Percentiles rank a stretch among this genome's conserved stretches.
These are phyloP conservation scores for Lipomyces sp. DNA, from an alignment of 805 yeast genomes.

Conservation along the genomic window DNA sequence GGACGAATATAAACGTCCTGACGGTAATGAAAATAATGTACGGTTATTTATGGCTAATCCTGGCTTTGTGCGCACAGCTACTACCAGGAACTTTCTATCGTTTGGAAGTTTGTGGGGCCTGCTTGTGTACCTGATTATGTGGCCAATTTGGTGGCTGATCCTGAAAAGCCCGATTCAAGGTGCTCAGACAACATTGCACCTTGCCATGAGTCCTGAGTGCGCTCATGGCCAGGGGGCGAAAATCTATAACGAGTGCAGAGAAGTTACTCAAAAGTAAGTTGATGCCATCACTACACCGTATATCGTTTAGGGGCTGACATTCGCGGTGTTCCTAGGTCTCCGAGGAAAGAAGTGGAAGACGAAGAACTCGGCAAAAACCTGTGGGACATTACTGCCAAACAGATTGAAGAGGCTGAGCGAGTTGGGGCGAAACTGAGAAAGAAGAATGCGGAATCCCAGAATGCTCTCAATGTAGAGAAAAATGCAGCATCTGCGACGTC, in stretches of 20 bases:
- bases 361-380: constrained; percentile 62
- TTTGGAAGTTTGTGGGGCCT: constrained; percentile 71
- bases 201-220: constrained; percentile 72
- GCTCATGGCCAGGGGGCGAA: constrained; percentile 66
- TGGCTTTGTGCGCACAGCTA: constrained; percentile 86
- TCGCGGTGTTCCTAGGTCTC: constrained; percentile 45
- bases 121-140: constrained; percentile 65
- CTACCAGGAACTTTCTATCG: constrained; percentile 76
- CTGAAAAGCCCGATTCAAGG: constrained; percentile 79
- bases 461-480: not conserved
- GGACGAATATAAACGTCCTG: constrained; percentile 64
- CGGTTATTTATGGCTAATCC: constrained; percentile 83
- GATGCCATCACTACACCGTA: not conserved
- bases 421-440: constrained; percentile 49
- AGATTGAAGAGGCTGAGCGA: constrained; percentile 68
- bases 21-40: constrained; percentile 68
- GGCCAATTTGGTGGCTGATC: constrained; percentile 83
- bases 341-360: constrained; percentile 68
- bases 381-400: constrained; percentile 63
- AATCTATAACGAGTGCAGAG: constrained; percentile 73
- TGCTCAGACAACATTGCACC: constrained; percentile 74
- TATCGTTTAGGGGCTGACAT: not conserved
- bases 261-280: constrained; percentile 19
- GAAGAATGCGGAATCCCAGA: constrained; percentile 21
- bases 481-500: not conserved